phyloP scores from a whole-genome alignment of 2,329 filamentous ascomycete genomes.

The Pyricularia sp. region DNA sequence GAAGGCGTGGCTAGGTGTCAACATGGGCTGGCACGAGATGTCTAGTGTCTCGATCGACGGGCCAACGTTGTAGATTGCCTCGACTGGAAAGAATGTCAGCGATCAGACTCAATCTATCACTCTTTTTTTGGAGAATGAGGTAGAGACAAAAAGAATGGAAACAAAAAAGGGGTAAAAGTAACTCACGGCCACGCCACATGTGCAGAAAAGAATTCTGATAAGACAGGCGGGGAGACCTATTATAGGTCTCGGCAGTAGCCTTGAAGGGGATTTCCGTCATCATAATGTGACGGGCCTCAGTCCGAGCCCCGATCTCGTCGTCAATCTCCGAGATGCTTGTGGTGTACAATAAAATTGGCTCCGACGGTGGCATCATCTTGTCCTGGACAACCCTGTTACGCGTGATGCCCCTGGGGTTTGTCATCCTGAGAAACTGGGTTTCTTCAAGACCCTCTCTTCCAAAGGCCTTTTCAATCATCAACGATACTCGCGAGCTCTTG shows the following conservation, averaged over 20 bases:
- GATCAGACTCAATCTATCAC: too few relatives aligned
- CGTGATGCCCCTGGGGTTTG: too few relatives aligned
- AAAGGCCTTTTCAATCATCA: not conserved
- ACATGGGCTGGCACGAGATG: not conserved
- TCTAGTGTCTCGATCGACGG: not conserved
- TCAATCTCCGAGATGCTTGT: not conserved
- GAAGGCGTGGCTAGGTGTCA: not conserved
- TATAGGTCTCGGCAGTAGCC: not conserved
- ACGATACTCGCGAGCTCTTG: not conserved
- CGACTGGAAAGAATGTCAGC: not conserved
- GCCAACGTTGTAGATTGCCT: not conserved
- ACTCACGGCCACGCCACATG: not conserved
- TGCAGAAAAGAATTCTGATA: not conserved
- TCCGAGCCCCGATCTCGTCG: not conserved
- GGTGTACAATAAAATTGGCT: not conserved
- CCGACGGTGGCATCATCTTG: not conserved
- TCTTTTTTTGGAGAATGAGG: too few relatives aligned
- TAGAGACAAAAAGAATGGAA: too few relatives aligned
- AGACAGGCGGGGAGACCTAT: not conserved
- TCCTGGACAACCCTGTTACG: not conserved
- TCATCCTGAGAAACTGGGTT: not conserved
- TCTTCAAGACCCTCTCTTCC: not conserved
- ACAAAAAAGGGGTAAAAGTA: not conserved
- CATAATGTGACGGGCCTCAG: not conserved
- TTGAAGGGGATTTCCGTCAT: not conserved